Evolutionary conservation across 1,284 basidiomycete genomes (phyloP).

Genomic region (Cryptococcus neoformans): DNA sequence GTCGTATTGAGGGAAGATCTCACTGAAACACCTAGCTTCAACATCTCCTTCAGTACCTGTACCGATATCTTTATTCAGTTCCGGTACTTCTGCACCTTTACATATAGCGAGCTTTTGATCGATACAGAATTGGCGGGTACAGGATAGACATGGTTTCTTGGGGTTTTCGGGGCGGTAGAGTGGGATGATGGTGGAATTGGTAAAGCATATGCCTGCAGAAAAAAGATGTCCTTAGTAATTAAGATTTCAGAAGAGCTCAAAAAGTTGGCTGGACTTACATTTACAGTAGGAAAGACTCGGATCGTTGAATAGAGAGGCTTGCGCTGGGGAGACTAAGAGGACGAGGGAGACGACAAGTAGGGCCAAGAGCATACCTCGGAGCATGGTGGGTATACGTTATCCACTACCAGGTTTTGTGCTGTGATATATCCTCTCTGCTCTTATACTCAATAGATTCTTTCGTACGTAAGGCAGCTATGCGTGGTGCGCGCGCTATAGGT

Average conservation of each 20-base stretch:
- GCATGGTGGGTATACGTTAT: too few relatives aligned
- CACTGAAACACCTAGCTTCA: slow-evolving; percentile 92
- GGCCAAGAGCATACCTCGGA: too few relatives aligned
- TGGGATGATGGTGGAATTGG: slow-evolving; percentile 81
- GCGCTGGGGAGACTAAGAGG: slow-evolving; percentile 3
- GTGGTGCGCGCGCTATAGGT: too few relatives aligned
- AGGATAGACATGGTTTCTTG: slow-evolving; percentile 82
- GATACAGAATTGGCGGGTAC: slow-evolving; percentile 92
- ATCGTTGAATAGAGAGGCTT: slow-evolving; percentile 31
- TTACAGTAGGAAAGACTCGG: slow-evolving; percentile 47
- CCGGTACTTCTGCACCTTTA: slow-evolving; percentile 67
- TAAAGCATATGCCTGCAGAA: slow-evolving; percentile 78
- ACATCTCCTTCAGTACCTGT: slow-evolving; percentile 97
- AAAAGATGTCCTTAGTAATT: not conserved
- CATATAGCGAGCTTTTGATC: slow-evolving; percentile 88
- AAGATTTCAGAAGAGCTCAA: not conserved
- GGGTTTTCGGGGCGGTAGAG: slow-evolving; percentile 77
- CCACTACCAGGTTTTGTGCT: too few relatives aligned
- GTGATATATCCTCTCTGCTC: too few relatives aligned
- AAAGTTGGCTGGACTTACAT: slow-evolving; percentile 24
- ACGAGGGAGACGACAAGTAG: not conserved
- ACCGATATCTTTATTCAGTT: slow-evolving; percentile 83
- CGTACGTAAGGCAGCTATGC: too few relatives aligned
- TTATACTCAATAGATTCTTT: too few relatives aligned
- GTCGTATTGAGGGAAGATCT: slow-evolving; percentile 44